phyloP scores from a whole-genome alignment of 2,329 filamentous ascomycete species.

The Cladosporium sp. region DNA sequence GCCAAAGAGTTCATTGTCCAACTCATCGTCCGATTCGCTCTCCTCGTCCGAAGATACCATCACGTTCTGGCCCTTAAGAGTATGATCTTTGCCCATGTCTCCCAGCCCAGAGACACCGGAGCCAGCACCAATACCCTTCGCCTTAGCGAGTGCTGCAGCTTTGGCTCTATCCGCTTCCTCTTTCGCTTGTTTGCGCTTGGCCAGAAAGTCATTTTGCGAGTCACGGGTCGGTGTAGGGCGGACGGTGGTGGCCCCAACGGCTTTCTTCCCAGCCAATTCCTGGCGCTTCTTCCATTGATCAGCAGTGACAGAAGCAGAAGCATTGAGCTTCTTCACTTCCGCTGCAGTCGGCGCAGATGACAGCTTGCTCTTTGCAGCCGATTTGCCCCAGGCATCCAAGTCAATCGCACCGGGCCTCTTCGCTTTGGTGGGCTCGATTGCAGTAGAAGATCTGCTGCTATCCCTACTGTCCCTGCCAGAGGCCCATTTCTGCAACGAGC shows the following conservation, averaged over 20 bases:
- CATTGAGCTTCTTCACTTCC: conserved; percentile 5
- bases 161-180: conserved; percentile 58
- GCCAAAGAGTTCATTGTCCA: conserved; percentile 64
- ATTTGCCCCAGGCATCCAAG: conserved; percentile 26
- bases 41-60: conserved; percentile 74
- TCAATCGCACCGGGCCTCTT: conserved; percentile 29
- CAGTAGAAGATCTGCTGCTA: conserved; percentile 18
- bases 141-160: conserved; percentile 20
- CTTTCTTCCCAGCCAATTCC: conserved; percentile 15
- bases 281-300: conserved; percentile 11
- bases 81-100: conserved; percentile 71
- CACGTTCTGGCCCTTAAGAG: conserved; percentile 69
- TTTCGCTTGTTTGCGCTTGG: conserved; percentile 66
- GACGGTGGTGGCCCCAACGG: background rate
- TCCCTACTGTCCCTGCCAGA: conserved; percentile 20
- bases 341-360: conserved; percentile 5
- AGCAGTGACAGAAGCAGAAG: conserved; percentile 5
- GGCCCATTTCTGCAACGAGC: conserved; percentile 35
- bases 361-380: conserved; percentile 41
- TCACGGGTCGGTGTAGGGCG: conserved; percentile 2
- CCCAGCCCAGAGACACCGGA: conserved; percentile 70
- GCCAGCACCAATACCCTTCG: conserved; percentile 61
- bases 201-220: conserved; percentile 52
- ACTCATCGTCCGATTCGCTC: conserved; percentile 45
- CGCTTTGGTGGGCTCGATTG: conserved; percentile 14